Evolutionary conservation across 805 yeast species (phyloP).

Genomic region (Saturnispora hagleri): DNA sequence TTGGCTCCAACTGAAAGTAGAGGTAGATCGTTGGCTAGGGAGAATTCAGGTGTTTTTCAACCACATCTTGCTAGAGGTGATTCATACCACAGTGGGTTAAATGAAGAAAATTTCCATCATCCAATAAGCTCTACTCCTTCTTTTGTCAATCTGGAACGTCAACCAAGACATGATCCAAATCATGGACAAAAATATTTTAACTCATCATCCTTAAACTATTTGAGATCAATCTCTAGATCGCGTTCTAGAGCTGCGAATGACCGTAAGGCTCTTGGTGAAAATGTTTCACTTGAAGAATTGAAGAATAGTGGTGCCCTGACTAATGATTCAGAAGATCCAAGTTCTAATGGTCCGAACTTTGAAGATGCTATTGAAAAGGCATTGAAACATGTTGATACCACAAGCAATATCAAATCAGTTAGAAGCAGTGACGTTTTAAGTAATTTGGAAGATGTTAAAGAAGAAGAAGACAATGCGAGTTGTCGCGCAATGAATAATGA

Average conservation of each 20-base stretch:
- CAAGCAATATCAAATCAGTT: conserved; percentile 17
- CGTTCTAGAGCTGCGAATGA: conserved; percentile 41
- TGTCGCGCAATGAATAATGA: conserved; percentile 11
- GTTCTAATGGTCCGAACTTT: conserved; percentile 37
- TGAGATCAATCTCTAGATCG: conserved; percentile 59
- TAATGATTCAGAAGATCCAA: conserved; percentile 35
- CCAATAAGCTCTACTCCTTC: conserved; percentile 23
- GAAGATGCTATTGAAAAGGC: conserved; percentile 43
- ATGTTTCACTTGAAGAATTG: conserved; percentile 31
- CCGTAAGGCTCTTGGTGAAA: conserved; percentile 26
- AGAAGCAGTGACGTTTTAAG: conserved; percentile 15
- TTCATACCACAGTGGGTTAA: conserved; percentile 53
- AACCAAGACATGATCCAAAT: conserved; percentile 31
- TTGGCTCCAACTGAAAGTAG: conserved; percentile 19
- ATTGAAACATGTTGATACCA: conserved; percentile 26
- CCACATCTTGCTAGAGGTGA: conserved; percentile 77
- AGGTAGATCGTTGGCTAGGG: conserved; percentile 19
- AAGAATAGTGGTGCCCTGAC: conserved; percentile 50
- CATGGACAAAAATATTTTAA: conserved; percentile 18
- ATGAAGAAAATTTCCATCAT: conserved; percentile 25
- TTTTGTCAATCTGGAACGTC: conserved; percentile 26
- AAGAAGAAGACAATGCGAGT: conserved; percentile 13
- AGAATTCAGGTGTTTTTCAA: conserved; percentile 25
- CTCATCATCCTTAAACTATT: conserved; percentile 40
- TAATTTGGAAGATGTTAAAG: conserved; percentile 13